phyloP scores from a whole-genome alignment of 2,329 filamentous ascomycete genomes.

The Cladophialophora exuberans region DNA sequence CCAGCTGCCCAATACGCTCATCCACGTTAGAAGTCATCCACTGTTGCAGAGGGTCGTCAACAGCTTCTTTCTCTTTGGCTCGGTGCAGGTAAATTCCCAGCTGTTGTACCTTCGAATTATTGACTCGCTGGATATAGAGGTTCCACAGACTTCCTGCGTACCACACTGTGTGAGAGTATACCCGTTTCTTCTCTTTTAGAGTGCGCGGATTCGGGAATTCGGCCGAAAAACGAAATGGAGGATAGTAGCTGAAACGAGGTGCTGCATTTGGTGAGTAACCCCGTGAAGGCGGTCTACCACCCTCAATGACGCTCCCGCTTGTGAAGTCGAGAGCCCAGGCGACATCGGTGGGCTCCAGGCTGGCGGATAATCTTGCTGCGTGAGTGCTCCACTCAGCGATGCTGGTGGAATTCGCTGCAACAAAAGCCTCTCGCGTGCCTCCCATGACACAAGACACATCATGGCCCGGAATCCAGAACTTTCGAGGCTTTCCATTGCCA shows the following conservation, averaged over 20 bases:
- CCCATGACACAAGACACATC: constrained; percentile 62
- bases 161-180: constrained; percentile 62
- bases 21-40: constrained; percentile 51
- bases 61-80: constrained; percentile 58
- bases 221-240: constrained; percentile 62
- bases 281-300: constrained; percentile 26
- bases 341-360: constrained; percentile 57
- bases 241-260: constrained; percentile 56
- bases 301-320: constrained; percentile 46
- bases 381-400: constrained; percentile 39
- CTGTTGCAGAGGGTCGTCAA: constrained; percentile 42
- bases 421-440: constrained; percentile 56
- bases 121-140: constrained; percentile 64
- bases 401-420: constrained; percentile 50
- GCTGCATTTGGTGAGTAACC: constrained; percentile 24
- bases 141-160: constrained; percentile 64
- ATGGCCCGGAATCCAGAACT: constrained; percentile 60
- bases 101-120: constrained; percentile 58
- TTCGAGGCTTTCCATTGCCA: constrained; percentile 56
- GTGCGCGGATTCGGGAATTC: constrained; percentile 61
- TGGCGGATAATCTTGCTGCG: constrained; percentile 51
- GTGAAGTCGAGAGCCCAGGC: constrained; percentile 61
- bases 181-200: constrained; percentile 62
- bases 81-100: constrained; percentile 63
- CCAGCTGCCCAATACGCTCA: constrained; percentile 57